phyloP scores from a whole-genome alignment of 331 rosid genomes.

The Rosa hybrid region DNA sequence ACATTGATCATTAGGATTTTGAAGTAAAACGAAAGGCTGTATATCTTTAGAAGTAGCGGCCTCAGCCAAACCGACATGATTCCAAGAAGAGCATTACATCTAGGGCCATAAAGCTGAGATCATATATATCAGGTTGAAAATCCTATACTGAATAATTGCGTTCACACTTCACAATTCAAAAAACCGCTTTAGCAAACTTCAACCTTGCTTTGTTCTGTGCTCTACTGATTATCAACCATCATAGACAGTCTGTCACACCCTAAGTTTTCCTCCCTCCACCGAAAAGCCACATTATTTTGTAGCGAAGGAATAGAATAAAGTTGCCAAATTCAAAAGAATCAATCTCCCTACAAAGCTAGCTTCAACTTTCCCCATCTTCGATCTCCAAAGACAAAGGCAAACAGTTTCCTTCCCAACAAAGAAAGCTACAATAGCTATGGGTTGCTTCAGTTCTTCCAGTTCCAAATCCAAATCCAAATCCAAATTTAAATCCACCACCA shows the following conservation, averaged over 20 bases:
- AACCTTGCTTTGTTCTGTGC: neutral
- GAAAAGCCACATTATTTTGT: slow-evolving; percentile 24
- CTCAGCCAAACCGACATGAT: neutral
- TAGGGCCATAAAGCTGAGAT: neutral
- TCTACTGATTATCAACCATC: neutral
- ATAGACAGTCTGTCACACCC: slow-evolving; percentile 32
- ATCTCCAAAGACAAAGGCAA: neutral
- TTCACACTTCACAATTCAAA: slow-evolving; percentile 7
- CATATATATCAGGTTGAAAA: neutral
- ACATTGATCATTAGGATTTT: neutral
- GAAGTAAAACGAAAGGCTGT: neutral
- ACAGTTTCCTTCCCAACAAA: slow-evolving; percentile 19
- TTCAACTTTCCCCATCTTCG: neutral
- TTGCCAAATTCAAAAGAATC: slow-evolving; percentile 23
- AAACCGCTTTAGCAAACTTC: neutral
- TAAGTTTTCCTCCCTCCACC: slow-evolving; percentile 40
- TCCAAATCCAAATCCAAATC: slow-evolving; percentile 29
- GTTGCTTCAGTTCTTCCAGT: slow-evolving; percentile 53
- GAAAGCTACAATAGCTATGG: slow-evolving; percentile 35
- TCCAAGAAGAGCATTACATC: neutral
- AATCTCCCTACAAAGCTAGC: neutral
- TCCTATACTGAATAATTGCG: neutral
- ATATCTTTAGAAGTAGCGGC: neutral
- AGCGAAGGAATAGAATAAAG: slow-evolving; percentile 39
- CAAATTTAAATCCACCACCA: neutral